These are phyloP conservation scores for Angomonas ambiguus DNA, from an alignment of 208 protist genomes.

Conservation along the genomic window DNA sequence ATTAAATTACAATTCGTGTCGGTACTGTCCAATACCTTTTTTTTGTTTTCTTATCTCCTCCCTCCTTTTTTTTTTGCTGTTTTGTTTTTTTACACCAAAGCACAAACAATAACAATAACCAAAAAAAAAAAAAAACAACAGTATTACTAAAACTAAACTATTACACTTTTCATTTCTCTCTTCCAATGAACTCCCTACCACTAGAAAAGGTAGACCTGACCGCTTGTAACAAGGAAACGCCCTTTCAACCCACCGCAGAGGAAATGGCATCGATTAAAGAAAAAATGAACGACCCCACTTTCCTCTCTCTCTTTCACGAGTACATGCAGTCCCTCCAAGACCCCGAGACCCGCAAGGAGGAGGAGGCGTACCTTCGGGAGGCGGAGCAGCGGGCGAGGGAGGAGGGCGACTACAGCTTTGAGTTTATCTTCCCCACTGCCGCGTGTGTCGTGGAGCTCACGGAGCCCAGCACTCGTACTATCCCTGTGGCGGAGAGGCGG, in stretches of 20 bases:
- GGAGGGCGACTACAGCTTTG: slow-evolving; percentile 86
- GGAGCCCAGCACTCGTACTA: slow-evolving; percentile 42
- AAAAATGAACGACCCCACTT: slow-evolving; percentile 89
- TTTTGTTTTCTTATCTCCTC: not conserved
- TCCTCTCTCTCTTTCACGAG: slow-evolving; percentile 80
- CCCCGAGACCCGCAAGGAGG: slow-evolving; percentile 77
- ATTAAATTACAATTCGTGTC: not conserved
- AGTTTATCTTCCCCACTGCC: slow-evolving; percentile 83
- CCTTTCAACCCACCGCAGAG: slow-evolving; percentile 69
- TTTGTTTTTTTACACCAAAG: not conserved
- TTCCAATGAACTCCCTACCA: slow-evolving; percentile 31
- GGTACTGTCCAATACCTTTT: not conserved
- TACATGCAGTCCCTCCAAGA: slow-evolving; percentile 87
- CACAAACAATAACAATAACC: slow-evolving; percentile 11
- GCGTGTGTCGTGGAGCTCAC: slow-evolving; percentile 81
- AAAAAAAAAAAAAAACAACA: slow-evolving; percentile 10
- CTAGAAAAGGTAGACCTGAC: slow-evolving; percentile 65
- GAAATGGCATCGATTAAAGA: slow-evolving; percentile 72
- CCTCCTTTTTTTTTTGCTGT: slow-evolving; percentile 1
- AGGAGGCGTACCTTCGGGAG: slow-evolving; percentile 88
- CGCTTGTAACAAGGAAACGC: slow-evolving; percentile 8
- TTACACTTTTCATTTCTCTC: slow-evolving; percentile 5
- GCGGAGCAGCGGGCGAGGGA: slow-evolving; percentile 78
- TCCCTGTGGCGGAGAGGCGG: slow-evolving; percentile 15
- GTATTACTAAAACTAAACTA: not conserved